Percentiles rank a stretch among this genome's conserved stretches.
Conservation (phyloP, 2,329 filamentous ascomycete genomes). For the Cryphonectria carpinicola region DNA sequence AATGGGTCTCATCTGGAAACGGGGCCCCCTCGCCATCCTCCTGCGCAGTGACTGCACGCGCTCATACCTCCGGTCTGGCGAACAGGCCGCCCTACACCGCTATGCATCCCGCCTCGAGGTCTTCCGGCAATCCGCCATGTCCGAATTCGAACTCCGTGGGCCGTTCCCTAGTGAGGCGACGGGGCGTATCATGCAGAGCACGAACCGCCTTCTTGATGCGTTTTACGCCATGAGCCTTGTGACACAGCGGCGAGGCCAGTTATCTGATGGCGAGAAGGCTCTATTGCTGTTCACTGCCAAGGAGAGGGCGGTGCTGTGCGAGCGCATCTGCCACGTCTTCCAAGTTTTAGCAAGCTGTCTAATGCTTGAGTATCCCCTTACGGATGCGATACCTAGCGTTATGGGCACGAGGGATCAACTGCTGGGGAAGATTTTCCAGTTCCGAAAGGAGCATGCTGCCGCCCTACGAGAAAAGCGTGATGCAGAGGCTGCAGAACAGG, state of each 20-base stretch:
- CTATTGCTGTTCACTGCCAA: constrained; percentile 77
- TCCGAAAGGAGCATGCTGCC: constrained; percentile 69
- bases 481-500: constrained; percentile 31
- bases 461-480: constrained; percentile 46
- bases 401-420: constrained; percentile 79
- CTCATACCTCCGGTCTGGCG: constrained; percentile 83
- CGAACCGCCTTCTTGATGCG: constrained; percentile 83
- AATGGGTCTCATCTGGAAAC: constrained; percentile 95
- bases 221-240: constrained; percentile 97
- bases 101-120: constrained; percentile 76
- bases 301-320: constrained; percentile 81
- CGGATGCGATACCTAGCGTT: constrained; percentile 84
- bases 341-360: constrained; percentile 88
- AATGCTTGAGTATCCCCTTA: constrained; percentile 92
- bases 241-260: constrained; percentile 76
- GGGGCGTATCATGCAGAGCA: constrained; percentile 75
- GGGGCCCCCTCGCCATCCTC: constrained; percentile 81
- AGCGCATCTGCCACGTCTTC: constrained; percentile 86
- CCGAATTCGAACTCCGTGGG: constrained; percentile 85
- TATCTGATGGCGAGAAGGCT: constrained; percentile 79
- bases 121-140: constrained; percentile 72
- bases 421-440: constrained; percentile 85
- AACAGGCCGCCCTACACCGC: constrained; percentile 84
- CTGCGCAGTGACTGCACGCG: constrained; percentile 60
- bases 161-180: constrained; percentile 81